Evolutionary conservation across 2,329 filamentous ascomycete genomes (phyloP).

Genomic region (Penicillium sp.): DNA sequence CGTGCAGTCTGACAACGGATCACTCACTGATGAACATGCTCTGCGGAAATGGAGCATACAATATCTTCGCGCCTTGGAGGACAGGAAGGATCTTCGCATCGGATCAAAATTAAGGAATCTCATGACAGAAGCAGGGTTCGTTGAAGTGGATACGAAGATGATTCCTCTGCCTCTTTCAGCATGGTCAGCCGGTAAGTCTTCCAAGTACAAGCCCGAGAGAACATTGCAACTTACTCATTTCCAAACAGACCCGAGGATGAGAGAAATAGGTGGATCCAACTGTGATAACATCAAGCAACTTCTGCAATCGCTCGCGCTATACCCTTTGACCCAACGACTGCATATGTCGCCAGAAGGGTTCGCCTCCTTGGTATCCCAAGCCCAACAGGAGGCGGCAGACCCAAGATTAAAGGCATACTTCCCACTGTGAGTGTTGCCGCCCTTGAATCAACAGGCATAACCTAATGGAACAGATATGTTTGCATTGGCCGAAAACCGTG

Average conservation of each 20-base stretch:
- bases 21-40: conserved; percentile 67
- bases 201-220: neutral
- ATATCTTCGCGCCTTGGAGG: conserved; percentile 64
- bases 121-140: conserved; percentile 65
- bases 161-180: conserved; percentile 68
- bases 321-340: conserved; percentile 46
- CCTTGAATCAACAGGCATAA: neutral
- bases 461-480: conserved; percentile 41
- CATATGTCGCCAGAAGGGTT: conserved; percentile 44
- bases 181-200: conserved; percentile 64
- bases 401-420: conserved; percentile 46
- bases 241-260: conserved; percentile 42
- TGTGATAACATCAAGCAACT: conserved; percentile 39
- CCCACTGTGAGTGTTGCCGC: conserved; percentile 40
- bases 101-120: conserved; percentile 61
- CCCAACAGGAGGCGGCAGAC: conserved; percentile 41
- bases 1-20: conserved; percentile 81
- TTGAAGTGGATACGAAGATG: conserved; percentile 66
- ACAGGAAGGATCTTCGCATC: conserved; percentile 66
- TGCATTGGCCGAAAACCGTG: conserved; percentile 44
- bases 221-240: conserved; percentile 27
- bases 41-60: conserved; percentile 66
- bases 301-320: conserved; percentile 44
- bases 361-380: conserved; percentile 37
- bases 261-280: conserved; percentile 45